phyloP scores from a whole-genome alignment of 768 basidiomycete genomes.

The Suillus weaverae region DNA sequence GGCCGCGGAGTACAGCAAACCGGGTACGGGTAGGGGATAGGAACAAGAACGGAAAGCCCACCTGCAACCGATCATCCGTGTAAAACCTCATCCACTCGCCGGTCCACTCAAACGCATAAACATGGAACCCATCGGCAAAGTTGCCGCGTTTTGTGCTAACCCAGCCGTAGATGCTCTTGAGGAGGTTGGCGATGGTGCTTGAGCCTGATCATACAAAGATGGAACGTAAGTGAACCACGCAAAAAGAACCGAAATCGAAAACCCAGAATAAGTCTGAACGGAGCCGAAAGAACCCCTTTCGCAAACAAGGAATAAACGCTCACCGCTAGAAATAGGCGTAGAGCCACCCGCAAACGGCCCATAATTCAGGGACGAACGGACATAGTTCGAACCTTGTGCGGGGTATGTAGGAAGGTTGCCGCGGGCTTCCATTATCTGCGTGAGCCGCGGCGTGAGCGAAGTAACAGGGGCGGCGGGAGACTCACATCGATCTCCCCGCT shows the following conservation, averaged over 20 bases:
- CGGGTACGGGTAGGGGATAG: neutral
- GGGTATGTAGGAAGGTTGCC: conserved; percentile 46
- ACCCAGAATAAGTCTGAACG: too few relatives aligned
- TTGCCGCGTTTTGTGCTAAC: conserved; percentile 40
- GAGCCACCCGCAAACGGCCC: conserved; percentile 47
- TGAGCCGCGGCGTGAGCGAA: neutral
- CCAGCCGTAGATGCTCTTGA: conserved; percentile 39
- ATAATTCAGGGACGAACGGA: conserved; percentile 65
- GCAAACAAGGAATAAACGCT: conserved; percentile 1
- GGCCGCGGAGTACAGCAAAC: neutral
- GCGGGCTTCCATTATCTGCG: conserved; percentile 53
- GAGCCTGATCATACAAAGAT: neutral
- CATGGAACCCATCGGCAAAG: conserved; percentile 51
- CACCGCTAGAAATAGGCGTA: conserved; percentile 33
- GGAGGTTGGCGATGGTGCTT: conserved; percentile 23
- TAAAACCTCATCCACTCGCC: conserved; percentile 53
- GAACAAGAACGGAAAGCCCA: neutral
- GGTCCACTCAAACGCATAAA: conserved; percentile 62
- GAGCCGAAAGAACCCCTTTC: neutral
- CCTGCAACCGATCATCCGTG: conserved; percentile 48
- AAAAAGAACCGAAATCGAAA: neutral
- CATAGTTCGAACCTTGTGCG: conserved; percentile 45
- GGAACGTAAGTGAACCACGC: too few relatives aligned
- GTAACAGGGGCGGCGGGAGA: conserved; percentile 16
- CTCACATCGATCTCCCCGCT: conserved; percentile 61